Conservation (phyloP, 139 green algal genomes). For the Zygnema cylindricum region DNA sequence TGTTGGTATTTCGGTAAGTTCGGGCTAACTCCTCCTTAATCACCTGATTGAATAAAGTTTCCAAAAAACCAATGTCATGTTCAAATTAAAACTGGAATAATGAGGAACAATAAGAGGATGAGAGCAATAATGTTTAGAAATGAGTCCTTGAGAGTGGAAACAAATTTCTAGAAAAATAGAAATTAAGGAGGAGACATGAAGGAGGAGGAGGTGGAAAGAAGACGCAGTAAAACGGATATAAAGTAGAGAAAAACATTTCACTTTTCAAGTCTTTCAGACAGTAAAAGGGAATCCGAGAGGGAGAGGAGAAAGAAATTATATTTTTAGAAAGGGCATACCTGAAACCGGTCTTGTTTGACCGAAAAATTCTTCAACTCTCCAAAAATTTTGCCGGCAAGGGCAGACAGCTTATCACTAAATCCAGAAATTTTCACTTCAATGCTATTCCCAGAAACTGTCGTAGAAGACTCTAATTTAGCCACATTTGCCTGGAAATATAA, state of each 20-base stretch:
- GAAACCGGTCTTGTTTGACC: conserved; percentile 52
- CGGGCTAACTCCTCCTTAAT: conserved; percentile 78
- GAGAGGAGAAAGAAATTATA: no score
- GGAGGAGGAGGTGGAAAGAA: no score
- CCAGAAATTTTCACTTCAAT: conserved; percentile 85
- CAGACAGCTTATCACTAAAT: conserved; percentile 87
- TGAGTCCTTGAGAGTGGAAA: neutral
- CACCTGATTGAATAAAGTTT: conserved; percentile 27
- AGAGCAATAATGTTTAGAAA: neutral
- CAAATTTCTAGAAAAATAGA: neutral
- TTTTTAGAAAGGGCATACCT: no score
- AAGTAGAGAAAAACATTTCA: no score
- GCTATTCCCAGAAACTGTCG: neutral
- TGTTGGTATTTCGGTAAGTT: conserved; percentile 84
- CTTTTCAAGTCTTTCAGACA: neutral
- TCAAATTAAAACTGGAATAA: no score
- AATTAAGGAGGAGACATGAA: no score
- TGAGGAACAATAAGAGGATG: neutral
- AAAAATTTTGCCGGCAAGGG: conserved; percentile 75
- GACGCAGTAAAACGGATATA: no score
- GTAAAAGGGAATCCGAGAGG: neutral
- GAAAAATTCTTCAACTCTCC: conserved; percentile 59
- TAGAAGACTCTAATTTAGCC: conserved; percentile 45
- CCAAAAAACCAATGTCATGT: no score
- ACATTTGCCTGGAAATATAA: conserved; percentile 51